Base-by-base conservation (phyloP, 2,329 filamentous ascomycete genomes). In the Colletotrichum euphorbiae region DNA sequence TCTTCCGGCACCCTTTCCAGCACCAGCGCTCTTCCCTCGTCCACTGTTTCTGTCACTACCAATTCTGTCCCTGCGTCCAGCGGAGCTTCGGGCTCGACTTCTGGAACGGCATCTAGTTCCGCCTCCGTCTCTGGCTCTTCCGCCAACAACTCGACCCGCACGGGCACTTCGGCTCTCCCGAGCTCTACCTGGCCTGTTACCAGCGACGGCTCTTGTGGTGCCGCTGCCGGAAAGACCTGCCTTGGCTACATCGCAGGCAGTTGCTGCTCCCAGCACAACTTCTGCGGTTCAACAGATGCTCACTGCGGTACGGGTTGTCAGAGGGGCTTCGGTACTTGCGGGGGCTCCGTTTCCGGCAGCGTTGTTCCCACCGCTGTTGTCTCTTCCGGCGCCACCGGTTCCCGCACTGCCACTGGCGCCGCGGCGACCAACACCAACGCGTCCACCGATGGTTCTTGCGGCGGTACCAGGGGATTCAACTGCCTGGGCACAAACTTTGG, bases 291-390 rank as follows among this genome's bases (percentile, higher is more conserved):
- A 19, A 75, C 74, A 3, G 72, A 72, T 31, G 76, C 76, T 17
- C 76, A 79, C 69, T 80, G 77, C 69, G 71, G 70, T 55, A 69
- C 69, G 0, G 77, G 77, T 3, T 79, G 77, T 66, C 74, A 77
- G 54, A 50, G 72, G 8, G 71, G n/a, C 2, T 79, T 76, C 56
- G 77, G 77, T 9, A 48, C 28, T 13, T 69, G 67, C 12, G 33
- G n/a, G 24, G 5, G 12, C 61, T 54, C 51, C 5, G 46, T 43
- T 24, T 36, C 31, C 17, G 56, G 15, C 54, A 28, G 28, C 28
- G 7, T 19, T 7, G 21, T n/a, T 33, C 51, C 19, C 28, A 51
- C 48, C 28, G 24, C 15, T 12, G 33, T n/a, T n/a, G 48, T 12
- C 9, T 8, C 28, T n/a, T 24, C 48, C n/a, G 48, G 24, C 48